phyloP scores from a whole-genome alignment of 169 alveolate species.

The Eimeria sp. region DNA sequence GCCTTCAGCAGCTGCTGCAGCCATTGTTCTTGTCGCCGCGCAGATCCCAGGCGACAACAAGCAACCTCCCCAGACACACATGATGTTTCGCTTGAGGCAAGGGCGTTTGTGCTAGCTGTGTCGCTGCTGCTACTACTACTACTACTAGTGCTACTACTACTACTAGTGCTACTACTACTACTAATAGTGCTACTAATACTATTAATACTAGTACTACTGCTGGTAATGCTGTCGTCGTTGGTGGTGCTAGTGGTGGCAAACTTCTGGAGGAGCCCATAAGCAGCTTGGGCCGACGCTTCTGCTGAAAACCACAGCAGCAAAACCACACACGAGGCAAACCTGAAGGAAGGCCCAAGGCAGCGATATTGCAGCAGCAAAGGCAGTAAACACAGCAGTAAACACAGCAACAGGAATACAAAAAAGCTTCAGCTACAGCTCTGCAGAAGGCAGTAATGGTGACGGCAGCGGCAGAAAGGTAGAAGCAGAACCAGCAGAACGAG shows the following conservation, averaged over 20 bases:
- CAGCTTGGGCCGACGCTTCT: constrained; percentile 11
- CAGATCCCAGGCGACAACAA: neutral
- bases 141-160: neutral
- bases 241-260: neutral
- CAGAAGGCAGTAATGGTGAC: neutral
- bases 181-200: neutral
- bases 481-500: neutral
- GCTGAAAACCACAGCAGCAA: constrained; percentile 4
- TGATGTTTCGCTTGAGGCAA: neutral
- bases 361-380: neutral
- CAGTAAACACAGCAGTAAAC: neutral
- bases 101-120: neutral
- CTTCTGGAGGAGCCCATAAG: neutral
- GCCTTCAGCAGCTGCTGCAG: constrained; percentile 7
- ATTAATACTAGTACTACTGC: neutral
- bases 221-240: neutral
- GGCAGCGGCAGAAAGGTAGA: neutral
- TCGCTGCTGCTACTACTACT: neutral
- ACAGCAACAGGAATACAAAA: neutral
- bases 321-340: neutral
- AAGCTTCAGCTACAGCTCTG: neutral
- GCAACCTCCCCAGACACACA: neutral
- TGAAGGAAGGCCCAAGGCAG: neutral
- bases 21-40: constrained; percentile 53
- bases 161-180: neutral